phyloP scores from a whole-genome alignment of 148 eudicot species.

The Suaeda aralocaspica region DNA sequence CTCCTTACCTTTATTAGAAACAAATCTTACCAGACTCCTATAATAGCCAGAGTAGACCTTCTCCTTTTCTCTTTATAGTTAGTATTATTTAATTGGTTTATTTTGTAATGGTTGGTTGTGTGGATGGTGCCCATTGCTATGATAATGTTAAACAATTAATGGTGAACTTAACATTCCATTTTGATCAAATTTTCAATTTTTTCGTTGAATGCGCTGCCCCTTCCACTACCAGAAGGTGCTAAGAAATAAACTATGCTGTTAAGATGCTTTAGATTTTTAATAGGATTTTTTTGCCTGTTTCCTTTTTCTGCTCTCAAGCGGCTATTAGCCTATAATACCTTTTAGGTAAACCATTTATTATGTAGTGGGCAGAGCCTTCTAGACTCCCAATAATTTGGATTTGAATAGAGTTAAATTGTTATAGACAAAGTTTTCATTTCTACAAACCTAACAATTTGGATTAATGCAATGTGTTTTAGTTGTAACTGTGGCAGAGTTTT shows the following conservation, averaged over 20 bases:
- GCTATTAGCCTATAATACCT: slow-evolving; percentile 4
- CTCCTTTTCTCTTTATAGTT: neutral
- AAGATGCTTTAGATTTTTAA: slow-evolving; percentile 17
- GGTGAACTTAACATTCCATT: slow-evolving; percentile 29
- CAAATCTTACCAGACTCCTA: slow-evolving; percentile 16
- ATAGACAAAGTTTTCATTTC: no score
- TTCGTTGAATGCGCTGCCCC: slow-evolving; percentile 19
- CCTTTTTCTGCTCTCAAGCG: neutral
- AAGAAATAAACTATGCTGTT: slow-evolving; percentile 11
- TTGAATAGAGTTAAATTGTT: no score
- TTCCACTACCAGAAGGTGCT: slow-evolving; percentile 25
- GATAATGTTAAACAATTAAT: slow-evolving; percentile 16
- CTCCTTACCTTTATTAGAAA: slow-evolving; percentile 32
- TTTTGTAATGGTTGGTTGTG: slow-evolving; percentile 1
- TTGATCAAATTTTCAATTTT: slow-evolving; percentile 18
- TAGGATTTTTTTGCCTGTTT: neutral
- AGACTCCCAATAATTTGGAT: neutral
- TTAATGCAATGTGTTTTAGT: no score
- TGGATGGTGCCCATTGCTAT: slow-evolving; percentile 10
- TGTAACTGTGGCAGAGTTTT: no score
- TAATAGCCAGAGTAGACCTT: slow-evolving; percentile 1
- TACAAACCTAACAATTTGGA: no score
- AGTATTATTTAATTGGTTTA: slow-evolving; percentile 1
- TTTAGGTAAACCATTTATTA: neutral
- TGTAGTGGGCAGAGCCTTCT: no score